A percentile compares a stretch with the other conserved stretches of the same genome.
Conservation (phyloP, 345 rosid genomes). For the Linum trigynum region DNA sequence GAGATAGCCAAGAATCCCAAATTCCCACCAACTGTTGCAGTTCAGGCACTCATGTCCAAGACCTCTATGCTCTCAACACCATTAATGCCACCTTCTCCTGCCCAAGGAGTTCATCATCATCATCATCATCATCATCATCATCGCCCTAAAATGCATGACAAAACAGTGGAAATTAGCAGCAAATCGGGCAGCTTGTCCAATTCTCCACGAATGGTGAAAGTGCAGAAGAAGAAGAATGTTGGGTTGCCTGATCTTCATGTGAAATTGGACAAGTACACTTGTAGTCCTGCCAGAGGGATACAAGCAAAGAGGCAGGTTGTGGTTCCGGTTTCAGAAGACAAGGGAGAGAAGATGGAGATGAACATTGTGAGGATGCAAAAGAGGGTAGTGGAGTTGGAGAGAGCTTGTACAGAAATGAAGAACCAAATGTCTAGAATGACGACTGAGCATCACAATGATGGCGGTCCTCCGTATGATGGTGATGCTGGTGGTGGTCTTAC, state of each 20-base stretch:
- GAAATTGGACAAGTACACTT: slow-evolving; percentile 4
- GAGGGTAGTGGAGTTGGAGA: slow-evolving; percentile 49
- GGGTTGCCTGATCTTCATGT: not conserved
- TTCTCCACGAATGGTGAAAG: not conserved
- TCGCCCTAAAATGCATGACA: too few species aligned
- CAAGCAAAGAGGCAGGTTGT: slow-evolving; percentile 19
- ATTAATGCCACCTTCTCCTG: not conserved
- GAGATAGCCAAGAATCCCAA: slow-evolving; percentile 73
- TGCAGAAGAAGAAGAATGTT: slow-evolving; percentile 16
- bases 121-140: not conserved
- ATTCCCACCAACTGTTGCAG: slow-evolving; percentile 61
- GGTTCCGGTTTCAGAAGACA: slow-evolving; percentile 18
- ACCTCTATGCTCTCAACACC: slow-evolving; percentile 11
- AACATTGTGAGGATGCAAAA: slow-evolving; percentile 37
- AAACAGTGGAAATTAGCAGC: too few species aligned
- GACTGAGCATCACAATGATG: slow-evolving; percentile 16
- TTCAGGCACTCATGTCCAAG: slow-evolving; percentile 63
- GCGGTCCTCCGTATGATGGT: not conserved
- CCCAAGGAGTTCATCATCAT: not conserved
- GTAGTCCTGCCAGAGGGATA: slow-evolving; percentile 2
- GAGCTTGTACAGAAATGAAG: slow-evolving; percentile 45
- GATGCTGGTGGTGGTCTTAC: not conserved
- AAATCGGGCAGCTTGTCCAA: too few species aligned
- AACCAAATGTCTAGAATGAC: slow-evolving; percentile 44
- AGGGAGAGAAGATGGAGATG: slow-evolving; percentile 19